phyloP scores from a whole-genome alignment of 257 asterid species.

The Echium plantagineum region DNA sequence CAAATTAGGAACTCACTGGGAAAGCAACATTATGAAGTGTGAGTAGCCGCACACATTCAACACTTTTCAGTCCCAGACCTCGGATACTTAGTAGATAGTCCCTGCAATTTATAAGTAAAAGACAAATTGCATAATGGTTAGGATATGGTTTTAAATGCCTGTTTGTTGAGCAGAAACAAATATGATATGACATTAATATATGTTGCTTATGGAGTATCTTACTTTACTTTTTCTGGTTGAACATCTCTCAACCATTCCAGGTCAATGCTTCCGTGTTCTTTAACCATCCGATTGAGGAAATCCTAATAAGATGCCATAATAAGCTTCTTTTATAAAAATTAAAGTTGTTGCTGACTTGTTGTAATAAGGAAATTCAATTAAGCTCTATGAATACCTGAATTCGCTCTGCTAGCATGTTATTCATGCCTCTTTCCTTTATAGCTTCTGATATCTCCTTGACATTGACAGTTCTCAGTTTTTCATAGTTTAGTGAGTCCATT shows the following conservation, averaged over 20 bases:
- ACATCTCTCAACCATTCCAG: slow-evolving; percentile 94
- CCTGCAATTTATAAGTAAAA: slow-evolving; percentile 32
- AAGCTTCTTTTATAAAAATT: slow-evolving; percentile 3
- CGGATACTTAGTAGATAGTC: slow-evolving; percentile 78
- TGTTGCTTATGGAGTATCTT: slow-evolving; percentile 19
- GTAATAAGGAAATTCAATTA: slow-evolving; percentile 1
- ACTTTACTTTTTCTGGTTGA: slow-evolving; percentile 74
- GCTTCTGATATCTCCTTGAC: slow-evolving; percentile 25
- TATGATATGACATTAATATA: slow-evolving; percentile 5
- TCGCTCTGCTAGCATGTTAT: slow-evolving; percentile 46
- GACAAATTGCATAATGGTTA: slow-evolving; percentile 4
- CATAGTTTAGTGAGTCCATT: slow-evolving; percentile 78
- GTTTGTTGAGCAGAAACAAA: background rate
- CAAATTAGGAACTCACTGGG: slow-evolving; percentile 51
- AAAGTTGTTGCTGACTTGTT: slow-evolving; percentile 1
- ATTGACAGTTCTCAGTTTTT: slow-evolving; percentile 28
- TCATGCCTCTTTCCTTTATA: slow-evolving; percentile 45
- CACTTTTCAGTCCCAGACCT: slow-evolving; percentile 92
- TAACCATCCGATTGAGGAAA: slow-evolving; percentile 65
- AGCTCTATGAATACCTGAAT: slow-evolving; percentile 44
- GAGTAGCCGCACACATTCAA: slow-evolving; percentile 86
- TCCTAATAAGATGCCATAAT: slow-evolving; percentile 37
- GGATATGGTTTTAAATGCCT: background rate
- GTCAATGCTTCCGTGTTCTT: slow-evolving; percentile 72
- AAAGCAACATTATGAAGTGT: slow-evolving; percentile 92